Evolutionary conservation across 768 basidiomycete species (phyloP), one percentile per base, ranked within the genome.

Genomic region (Tylopilus balloui): DNA sequence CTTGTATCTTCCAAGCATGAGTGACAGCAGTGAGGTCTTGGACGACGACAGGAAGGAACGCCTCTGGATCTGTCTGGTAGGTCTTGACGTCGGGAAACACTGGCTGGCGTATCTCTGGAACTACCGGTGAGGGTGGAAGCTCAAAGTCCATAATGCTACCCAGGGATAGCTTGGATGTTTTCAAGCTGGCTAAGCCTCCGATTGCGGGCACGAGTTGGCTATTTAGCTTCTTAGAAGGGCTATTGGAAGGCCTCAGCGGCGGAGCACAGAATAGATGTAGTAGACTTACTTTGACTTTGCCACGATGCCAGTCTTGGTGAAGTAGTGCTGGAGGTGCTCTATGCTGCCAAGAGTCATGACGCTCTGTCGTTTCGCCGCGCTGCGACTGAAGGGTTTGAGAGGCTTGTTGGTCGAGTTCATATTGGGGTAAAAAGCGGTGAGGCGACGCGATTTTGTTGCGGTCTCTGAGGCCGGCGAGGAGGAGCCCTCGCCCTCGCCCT

Each of bases 301-400:
- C 21, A 76, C 77, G 47, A 92, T 77, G 2, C 90, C 90, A 0
- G 88, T 82, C 77, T 92, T 92, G 8, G 88, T 90, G 61, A 94
- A 97, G 64, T 93, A 94, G 61, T 93, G 86, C 69, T 97, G 94
- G 35, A 97, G 78, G 65, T 96, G 90, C 64, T 95, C 88, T 57
- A 97, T 97, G 64, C 90, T 92, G n/a, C 93, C 93, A 15, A 97
- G 71, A 0, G 91, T 83, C 83, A 94, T 87, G 17, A 97, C 93
- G 58, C 88, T 92, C 67, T 92, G 89, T 36, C 94, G 81, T 70
- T 93, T 95, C 4, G 91, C 90, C 0, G 94, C 94, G 52, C 88
- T 91, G 54, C 87, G 75, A 58, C 87, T 88, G 76, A 93, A 94
- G 2, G 90, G 88, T 24, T 92, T 92, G 67, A 80, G 74, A 0